A percentile compares a stretch with the other conserved stretches of the same genome.
These are phyloP conservation scores for Deinandra increscens DNA, from an alignment of 129 eudicot species.

Conservation along the genomic window DNA sequence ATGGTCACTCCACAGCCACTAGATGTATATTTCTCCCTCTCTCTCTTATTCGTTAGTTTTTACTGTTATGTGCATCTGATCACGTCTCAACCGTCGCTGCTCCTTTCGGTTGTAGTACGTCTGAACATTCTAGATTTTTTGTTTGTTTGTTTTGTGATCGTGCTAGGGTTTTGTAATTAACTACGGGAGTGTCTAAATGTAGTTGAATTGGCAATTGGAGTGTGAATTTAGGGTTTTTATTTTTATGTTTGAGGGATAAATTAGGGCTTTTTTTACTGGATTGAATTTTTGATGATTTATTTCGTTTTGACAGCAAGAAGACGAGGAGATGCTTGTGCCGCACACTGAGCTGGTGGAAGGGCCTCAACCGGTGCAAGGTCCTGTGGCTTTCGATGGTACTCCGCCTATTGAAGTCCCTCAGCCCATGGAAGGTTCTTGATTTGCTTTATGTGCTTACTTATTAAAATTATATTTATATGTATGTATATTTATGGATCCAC, in stretches of 20 bases:
- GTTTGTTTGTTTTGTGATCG: constrained; percentile 20
- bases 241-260: background rate
- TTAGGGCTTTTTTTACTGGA: constrained; percentile 30
- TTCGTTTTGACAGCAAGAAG: constrained; percentile 59
- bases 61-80: background rate
- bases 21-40: constrained; percentile 45
- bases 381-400: constrained; percentile 50
- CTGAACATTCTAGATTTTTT: background rate
- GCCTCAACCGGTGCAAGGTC: constrained; percentile 55
- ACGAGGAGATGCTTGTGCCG: constrained; percentile 94
- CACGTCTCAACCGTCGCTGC: constrained; percentile 9
- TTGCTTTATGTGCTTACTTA: constrained; percentile 8
- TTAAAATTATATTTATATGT: background rate
- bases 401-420: constrained; percentile 46
- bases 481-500: constrained; percentile 13
- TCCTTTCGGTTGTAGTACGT: constrained; percentile 37
- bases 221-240: constrained; percentile 27
- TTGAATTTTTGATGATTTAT: constrained; percentile 2
- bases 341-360: constrained; percentile 60
- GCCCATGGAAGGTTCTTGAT: constrained; percentile 77
- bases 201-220: constrained; percentile 30
- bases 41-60: constrained; percentile 16
- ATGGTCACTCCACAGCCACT: constrained; percentile 79
- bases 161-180: constrained; percentile 32
- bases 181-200: constrained; percentile 16